phyloP scores from a whole-genome alignment of 1,284 basidiomycete genomes.

The Heterobasidion occidentale region DNA sequence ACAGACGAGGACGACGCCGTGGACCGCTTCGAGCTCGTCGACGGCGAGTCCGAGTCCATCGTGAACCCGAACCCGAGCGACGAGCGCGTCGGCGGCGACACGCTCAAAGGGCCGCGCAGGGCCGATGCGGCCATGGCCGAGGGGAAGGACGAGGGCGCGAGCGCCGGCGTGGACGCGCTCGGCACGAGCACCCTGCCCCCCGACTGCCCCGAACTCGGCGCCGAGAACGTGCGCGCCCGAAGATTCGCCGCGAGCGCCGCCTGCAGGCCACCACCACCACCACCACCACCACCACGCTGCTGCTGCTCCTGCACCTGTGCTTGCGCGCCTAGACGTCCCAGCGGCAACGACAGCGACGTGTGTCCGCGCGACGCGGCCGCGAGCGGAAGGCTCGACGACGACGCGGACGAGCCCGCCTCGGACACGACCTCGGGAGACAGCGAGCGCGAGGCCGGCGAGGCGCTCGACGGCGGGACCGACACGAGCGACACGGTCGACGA shows the following conservation, averaged over 20 bases:
- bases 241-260: too few relatives aligned
- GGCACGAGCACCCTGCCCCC: too few relatives aligned
- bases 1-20: background rate
- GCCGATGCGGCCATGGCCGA: background rate
- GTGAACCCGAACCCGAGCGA: constrained; percentile 17
- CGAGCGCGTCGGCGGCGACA: background rate
- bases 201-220: too few relatives aligned
- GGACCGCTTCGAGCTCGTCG: constrained; percentile 2
- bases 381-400: constrained; percentile 5
- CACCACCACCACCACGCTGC: background rate
- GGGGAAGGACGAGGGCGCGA: background rate
- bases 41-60: constrained; percentile 23
- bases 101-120: too few relatives aligned
- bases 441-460: constrained; percentile 7
- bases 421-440: constrained; percentile 8
- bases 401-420: constrained; percentile 4
- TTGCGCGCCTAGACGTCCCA: background rate
- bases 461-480: background rate
- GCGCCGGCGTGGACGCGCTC: too few relatives aligned
- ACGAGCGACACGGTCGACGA: background rate
- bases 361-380: background rate
- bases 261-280: background rate
- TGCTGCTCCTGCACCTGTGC: background rate
- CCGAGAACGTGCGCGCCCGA: too few relatives aligned
- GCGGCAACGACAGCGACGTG: background rate